Percentiles rank a stretch among this genome's conserved stretches.
Conservation (phyloP, 2,329 filamentous ascomycete genomes). For the Saccharata proteae region DNA sequence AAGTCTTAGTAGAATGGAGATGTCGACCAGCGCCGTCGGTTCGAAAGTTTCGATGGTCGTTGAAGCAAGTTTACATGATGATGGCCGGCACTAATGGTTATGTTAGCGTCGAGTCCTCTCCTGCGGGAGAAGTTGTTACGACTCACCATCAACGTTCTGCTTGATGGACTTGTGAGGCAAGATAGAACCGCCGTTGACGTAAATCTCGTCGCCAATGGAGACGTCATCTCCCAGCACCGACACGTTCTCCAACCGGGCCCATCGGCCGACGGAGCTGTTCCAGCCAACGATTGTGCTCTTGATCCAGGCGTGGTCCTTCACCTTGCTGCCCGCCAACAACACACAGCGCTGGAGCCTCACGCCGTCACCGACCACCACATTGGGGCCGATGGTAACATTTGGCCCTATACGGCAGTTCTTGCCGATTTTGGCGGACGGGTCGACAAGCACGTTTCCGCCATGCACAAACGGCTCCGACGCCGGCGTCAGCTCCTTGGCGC, state of each 20-base stretch:
- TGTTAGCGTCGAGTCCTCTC: conserved; percentile 1
- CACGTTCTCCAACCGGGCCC: conserved; percentile 94
- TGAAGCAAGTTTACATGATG: conserved; percentile 28
- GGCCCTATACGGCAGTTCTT: conserved; percentile 97
- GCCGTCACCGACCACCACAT: conserved; percentile 85
- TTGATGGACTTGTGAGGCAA: conserved; percentile 99
- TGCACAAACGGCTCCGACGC: conserved; percentile 68
- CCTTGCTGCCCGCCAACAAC: conserved; percentile 74
- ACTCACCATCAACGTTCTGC: conserved; percentile 67
- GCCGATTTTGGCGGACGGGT: conserved; percentile 88
- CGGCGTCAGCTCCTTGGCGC: conserved; percentile 70
- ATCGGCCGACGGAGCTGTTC: conserved; percentile 92
- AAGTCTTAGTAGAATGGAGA: conserved; percentile 2
- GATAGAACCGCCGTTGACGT: conserved; percentile 93
- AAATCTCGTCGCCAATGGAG: conserved; percentile 94
- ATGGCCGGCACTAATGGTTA: conserved; percentile 27
- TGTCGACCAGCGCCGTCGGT: conserved; percentile 1
- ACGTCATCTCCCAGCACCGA: conserved; percentile 97
- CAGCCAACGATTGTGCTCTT: conserved; percentile 98
- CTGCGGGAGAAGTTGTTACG: background rate
- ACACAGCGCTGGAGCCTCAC: conserved; percentile 91
- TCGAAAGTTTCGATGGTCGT: background rate
- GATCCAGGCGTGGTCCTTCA: conserved; percentile 98
- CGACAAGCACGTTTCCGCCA: conserved; percentile 90
- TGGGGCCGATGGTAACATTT: conserved; percentile 90